Conservation (phyloP, 1,139 yeast species). For the Kodamaea anthophila region DNA sequence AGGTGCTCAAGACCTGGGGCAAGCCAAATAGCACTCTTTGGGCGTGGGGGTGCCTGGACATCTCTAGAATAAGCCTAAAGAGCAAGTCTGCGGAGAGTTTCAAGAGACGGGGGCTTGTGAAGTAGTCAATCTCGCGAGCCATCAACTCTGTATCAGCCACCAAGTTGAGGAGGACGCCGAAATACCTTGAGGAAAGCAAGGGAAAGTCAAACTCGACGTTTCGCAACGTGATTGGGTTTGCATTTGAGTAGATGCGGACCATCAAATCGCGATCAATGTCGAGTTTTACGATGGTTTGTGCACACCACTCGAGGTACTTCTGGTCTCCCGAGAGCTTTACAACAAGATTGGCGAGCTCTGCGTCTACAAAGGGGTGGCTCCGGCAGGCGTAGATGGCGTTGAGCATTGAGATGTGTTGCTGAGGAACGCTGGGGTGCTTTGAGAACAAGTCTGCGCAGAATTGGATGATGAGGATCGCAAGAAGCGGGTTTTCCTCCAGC, state of each 20-base stretch:
- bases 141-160: slow-evolving; percentile 18
- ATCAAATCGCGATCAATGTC: slow-evolving; percentile 18
- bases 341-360: slow-evolving; percentile 18
- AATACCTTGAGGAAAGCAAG: slow-evolving; percentile 17
- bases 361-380: slow-evolving; percentile 5
- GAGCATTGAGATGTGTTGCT: slow-evolving; percentile 2
- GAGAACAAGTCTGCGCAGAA: slow-evolving; percentile 17
- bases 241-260: slow-evolving; percentile 19
- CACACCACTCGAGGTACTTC: slow-evolving; percentile 6
- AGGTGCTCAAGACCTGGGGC: slow-evolving; percentile 20
- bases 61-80: slow-evolving; percentile 17
- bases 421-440: slow-evolving; percentile 1
- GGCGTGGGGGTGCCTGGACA: slow-evolving; percentile 21
- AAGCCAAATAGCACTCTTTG: slow-evolving; percentile 21
- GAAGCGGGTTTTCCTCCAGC: slow-evolving; percentile 24
- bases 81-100: slow-evolving; percentile 22
- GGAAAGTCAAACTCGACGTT: slow-evolving; percentile 16
- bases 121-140: slow-evolving; percentile 9
- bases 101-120: slow-evolving; percentile 16
- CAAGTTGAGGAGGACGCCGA: slow-evolving; percentile 26
- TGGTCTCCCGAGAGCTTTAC: slow-evolving; percentile 12
- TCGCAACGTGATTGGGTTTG: slow-evolving; percentile 12
- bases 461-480: slow-evolving; percentile 20
- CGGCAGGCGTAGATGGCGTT: slow-evolving; percentile 1
- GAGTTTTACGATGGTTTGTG: slow-evolving; percentile 1